A percentile compares a stretch with the other conserved stretches of the same genome.
These are phyloP conservation scores for Fusarium sp. DNA, from an alignment of 2,329 filamentous ascomycete species.

Conservation along the genomic window DNA sequence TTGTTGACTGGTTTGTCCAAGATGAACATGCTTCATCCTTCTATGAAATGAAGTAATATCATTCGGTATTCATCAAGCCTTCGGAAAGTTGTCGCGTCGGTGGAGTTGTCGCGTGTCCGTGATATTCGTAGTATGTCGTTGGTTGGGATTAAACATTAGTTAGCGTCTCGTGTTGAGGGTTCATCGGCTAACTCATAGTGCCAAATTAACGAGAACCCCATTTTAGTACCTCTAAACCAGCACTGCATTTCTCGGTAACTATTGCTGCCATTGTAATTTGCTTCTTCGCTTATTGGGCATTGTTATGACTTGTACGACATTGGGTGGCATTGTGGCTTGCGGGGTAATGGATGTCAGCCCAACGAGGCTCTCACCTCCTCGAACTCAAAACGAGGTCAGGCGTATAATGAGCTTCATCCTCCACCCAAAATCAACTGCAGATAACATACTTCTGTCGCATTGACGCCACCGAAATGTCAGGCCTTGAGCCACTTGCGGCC, in stretches of 20 bases:
- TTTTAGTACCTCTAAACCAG: rapidly evolving
- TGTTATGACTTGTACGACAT: neutral
- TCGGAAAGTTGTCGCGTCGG: rapidly evolving
- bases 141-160: rapidly evolving
- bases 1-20: rapidly evolving
- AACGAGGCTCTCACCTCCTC: neutral
- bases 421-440: too few relatives aligned
- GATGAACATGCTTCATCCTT: rapidly evolving
- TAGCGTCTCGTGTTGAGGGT: rapidly evolving
- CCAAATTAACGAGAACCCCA: rapidly evolving
- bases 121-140: rapidly evolving
- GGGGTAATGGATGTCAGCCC: neutral
- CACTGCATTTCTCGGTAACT: rapidly evolving
- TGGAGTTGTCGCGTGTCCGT: rapidly evolving
- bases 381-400: rapidly evolving
- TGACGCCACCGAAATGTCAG: rapidly evolving
- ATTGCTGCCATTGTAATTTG: rapidly evolving
- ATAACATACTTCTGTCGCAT: neutral
- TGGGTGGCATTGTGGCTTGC: neutral
- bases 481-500: neutral
- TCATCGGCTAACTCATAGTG: neutral
- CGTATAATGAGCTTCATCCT: too few relatives aligned
- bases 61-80: rapidly evolving
- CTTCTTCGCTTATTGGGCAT: rapidly evolving
- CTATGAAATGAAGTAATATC: rapidly evolving